phyloP scores from a whole-genome alignment of 2,329 filamentous ascomycete genomes.

The Venturia carpophila region DNA sequence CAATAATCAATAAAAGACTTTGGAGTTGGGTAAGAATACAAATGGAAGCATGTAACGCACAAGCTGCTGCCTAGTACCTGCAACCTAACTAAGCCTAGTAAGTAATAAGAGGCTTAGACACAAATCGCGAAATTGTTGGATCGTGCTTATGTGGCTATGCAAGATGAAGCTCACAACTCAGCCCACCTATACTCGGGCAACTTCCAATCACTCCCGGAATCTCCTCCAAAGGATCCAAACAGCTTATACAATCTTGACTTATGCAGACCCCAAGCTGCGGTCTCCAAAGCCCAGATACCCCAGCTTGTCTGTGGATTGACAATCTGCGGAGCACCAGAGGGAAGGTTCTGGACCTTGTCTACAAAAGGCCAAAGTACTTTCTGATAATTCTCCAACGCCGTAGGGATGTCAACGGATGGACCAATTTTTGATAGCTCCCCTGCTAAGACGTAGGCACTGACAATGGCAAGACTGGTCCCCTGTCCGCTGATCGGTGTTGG shows the following conservation, averaged over 20 bases:
- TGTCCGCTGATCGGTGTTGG: conserved; percentile 28
- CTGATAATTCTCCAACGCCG: conserved; percentile 15
- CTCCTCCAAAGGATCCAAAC: conserved; percentile 6
- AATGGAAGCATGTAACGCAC: not conserved
- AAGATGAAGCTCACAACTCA: not conserved
- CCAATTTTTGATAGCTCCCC: conserved; percentile 15
- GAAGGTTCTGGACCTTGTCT: conserved; percentile 8
- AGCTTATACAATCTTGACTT: conserved; percentile 9
- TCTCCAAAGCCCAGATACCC: conserved; percentile 11
- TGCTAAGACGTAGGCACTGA: conserved; percentile 15
- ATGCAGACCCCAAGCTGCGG: conserved; percentile 5
- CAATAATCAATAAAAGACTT: not conserved
- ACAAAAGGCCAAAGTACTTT: conserved; percentile 15
- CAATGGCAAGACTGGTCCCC: conserved; percentile 19
- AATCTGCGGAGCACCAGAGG: conserved; percentile 12
- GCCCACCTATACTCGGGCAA: not conserved
- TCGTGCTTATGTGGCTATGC: not conserved
- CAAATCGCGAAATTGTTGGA: not conserved
- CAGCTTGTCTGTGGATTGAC: conserved; percentile 12
- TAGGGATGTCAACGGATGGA: not conserved
- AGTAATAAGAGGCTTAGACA: not conserved
- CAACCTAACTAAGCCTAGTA: not conserved
- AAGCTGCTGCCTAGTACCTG: not conserved
- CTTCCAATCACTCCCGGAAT: not conserved
- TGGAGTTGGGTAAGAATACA: not conserved